Percentiles rank a stretch among this genome's conserved stretches.
Evolutionary conservation across 169 alveolate genomes (phyloP).

Genomic region (Cyclospora cayetanensis): DNA sequence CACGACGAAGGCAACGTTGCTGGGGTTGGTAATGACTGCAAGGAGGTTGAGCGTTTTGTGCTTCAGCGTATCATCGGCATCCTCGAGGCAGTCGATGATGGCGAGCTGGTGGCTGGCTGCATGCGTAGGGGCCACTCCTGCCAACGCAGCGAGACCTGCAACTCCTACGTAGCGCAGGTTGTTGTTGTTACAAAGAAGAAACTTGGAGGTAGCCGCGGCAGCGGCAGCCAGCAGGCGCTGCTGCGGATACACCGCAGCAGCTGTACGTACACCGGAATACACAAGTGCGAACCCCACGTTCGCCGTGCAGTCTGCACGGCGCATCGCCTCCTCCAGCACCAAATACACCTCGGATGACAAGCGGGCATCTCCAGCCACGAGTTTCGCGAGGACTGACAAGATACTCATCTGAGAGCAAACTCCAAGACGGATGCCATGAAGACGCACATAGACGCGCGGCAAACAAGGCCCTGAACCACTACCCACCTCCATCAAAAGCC

Average conservation of each 20-base stretch:
- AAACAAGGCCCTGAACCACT: too few relatives aligned
- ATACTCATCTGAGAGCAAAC: constrained; percentile 42
- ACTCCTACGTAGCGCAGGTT: constrained; percentile 94
- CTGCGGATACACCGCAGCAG: constrained; percentile 91
- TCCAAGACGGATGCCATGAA: not conserved
- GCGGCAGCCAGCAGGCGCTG: constrained; percentile 89
- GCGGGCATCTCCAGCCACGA: constrained; percentile 89
- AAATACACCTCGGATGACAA: constrained; percentile 92
- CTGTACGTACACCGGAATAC: constrained; percentile 91
- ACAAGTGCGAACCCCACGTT: constrained; percentile 94
- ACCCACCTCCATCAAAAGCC: too few relatives aligned
- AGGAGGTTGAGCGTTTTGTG: constrained; percentile 93
- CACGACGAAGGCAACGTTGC: constrained; percentile 92
- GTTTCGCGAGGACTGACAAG: constrained; percentile 77
- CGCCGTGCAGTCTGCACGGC: constrained; percentile 90
- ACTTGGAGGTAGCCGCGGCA: constrained; percentile 90
- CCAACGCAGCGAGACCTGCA: constrained; percentile 89
- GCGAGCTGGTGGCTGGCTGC: constrained; percentile 93
- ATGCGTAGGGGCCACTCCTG: constrained; percentile 88
- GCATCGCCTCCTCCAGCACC: constrained; percentile 84
- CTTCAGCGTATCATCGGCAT: constrained; percentile 95
- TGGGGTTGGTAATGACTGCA: constrained; percentile 92
- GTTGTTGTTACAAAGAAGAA: constrained; percentile 87
- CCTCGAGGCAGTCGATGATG: constrained; percentile 97
- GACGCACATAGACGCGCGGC: not conserved